Percentiles rank a stretch among this genome's conserved stretches.
These are phyloP conservation scores for Tuber borchii DNA, from an alignment of 495 filamentous ascomycete genomes.

Conservation along the genomic window DNA sequence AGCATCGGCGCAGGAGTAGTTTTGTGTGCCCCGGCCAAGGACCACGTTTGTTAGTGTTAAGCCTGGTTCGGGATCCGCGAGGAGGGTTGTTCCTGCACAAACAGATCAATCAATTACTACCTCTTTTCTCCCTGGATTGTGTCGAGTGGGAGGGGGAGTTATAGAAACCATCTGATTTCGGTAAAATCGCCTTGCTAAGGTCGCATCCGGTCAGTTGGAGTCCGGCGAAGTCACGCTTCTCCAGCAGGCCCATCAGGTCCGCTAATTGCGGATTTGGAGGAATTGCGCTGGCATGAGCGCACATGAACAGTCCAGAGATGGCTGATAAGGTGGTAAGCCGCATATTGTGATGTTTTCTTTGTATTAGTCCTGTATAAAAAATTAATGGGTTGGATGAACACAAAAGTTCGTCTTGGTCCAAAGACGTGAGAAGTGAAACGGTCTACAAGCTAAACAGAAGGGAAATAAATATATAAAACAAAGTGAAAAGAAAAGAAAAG, in stretches of 20 bases:
- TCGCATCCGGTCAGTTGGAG: constrained; percentile 44
- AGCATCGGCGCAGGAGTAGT: constrained; percentile 73
- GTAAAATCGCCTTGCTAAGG: constrained; percentile 48
- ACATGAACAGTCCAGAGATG: constrained; percentile 10
- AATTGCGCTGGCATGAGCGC: constrained; percentile 10
- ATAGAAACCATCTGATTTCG: constrained; percentile 35
- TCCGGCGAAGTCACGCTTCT: constrained; percentile 5
- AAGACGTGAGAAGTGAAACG: neutral
- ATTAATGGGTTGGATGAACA: constrained; percentile 2
- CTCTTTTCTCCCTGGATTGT: neutral
- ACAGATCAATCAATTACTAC: neutral
- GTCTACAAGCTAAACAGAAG: neutral
- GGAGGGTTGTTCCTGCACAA: neutral
- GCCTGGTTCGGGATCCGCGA: constrained; percentile 15
- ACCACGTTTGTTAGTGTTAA: constrained; percentile 49
- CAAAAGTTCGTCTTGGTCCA: constrained; percentile 3
- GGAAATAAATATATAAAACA: neutral
- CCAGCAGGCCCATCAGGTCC: constrained; percentile 11
- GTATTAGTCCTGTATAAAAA: neutral
- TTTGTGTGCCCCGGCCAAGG: constrained; percentile 81
- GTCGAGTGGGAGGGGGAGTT: neutral
- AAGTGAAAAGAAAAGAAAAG: neutral
- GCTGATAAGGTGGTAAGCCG: constrained; percentile 1
- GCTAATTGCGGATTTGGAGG: constrained; percentile 9
- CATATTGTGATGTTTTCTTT: constrained; percentile 7